phyloP scores from a whole-genome alignment of 305 asterid species.

The Solanum hybrid region DNA sequence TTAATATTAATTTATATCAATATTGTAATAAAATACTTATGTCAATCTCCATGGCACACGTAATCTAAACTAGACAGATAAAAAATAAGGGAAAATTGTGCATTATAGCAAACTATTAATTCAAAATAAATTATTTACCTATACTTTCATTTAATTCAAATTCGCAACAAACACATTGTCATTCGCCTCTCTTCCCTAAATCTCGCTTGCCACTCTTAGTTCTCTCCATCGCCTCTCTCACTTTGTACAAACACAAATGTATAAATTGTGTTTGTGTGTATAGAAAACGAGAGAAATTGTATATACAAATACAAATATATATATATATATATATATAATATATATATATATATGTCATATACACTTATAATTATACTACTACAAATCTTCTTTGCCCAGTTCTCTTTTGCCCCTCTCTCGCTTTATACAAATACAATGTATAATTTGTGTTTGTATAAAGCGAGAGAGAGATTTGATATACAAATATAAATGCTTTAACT shows the following conservation, averaged over 20 bases:
- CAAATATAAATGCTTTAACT: not conserved
- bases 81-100: no score
- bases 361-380: no score
- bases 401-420: not conserved
- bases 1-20: no score
- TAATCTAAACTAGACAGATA: no score
- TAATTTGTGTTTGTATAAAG: no score
- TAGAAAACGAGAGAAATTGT: fast-evolving
- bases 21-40: not conserved
- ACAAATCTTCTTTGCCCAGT: fast-evolving
- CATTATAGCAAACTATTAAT: not conserved
- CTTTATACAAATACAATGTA: no score
- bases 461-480: fast-evolving
- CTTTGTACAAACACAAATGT: not conserved
- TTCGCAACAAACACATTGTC: not conserved
- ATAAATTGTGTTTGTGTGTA: not conserved
- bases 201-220: fast-evolving
- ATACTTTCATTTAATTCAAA: fast-evolving
- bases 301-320: no score
- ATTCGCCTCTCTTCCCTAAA: not conserved
- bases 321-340: no score
- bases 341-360: no score
- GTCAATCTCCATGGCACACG: not conserved
- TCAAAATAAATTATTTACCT: no score
- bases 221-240: fast-evolving